Evolutionary conservation across 768 basidiomycete species (phyloP).

Genomic region (Chalciporus pseudorubinellus): DNA sequence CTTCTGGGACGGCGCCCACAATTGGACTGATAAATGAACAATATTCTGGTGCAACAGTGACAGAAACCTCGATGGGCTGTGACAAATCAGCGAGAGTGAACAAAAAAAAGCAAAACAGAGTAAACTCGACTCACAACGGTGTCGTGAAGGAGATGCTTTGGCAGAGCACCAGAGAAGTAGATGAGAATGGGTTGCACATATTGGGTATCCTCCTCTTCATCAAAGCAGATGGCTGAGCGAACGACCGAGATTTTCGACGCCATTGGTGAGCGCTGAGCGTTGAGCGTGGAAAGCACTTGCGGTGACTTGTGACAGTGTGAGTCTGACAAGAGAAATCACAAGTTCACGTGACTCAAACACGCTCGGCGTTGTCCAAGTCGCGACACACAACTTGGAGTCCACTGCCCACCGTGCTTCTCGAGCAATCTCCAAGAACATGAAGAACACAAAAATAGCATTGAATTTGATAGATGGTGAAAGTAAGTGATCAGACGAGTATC

Average conservation of each 20-base stretch:
- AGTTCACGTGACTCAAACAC: not conserved
- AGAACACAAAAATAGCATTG: no score
- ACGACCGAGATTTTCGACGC: slow-evolving; percentile 1
- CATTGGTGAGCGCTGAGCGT: no score
- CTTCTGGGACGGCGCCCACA: no score
- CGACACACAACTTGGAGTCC: no score
- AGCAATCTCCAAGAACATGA: not conserved
- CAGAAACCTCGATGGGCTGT: slow-evolving; percentile 1
- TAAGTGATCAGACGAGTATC: no score
- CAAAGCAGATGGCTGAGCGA: not conserved
- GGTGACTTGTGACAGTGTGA: no score
- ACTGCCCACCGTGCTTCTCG: not conserved
- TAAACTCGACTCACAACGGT: not conserved
- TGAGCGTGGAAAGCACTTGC: no score
- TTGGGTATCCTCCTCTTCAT: not conserved
- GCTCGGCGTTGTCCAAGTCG: no score
- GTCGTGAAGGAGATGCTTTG: not conserved
- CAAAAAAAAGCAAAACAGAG: not conserved
- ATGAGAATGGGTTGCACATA: not conserved
- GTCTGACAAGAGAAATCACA: not conserved
- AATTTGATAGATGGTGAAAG: no score
- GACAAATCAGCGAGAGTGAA: not conserved
- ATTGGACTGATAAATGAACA: no score
- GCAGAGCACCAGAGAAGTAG: slow-evolving; percentile 2
- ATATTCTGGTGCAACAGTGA: not conserved